Conservation (phyloP, 495 filamentous ascomycete species). For the Xylaria sp. region DNA sequence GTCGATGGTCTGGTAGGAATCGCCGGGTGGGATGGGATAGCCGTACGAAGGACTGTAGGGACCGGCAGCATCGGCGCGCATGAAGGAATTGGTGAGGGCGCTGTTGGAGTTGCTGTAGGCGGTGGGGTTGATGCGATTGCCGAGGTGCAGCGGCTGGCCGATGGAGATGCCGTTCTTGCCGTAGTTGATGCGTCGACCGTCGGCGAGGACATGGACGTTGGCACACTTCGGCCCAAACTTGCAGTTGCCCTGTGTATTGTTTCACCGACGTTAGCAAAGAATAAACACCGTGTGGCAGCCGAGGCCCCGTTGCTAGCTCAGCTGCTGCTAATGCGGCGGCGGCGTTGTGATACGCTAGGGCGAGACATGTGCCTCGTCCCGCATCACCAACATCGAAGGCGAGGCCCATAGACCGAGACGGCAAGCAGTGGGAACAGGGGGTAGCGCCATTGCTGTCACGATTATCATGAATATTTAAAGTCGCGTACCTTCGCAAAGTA, state of each 20-base stretch:
- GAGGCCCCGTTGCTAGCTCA: conserved; percentile 2
- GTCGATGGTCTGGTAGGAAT: conserved; percentile 52
- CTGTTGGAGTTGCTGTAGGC: conserved; percentile 66
- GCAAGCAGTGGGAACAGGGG: not conserved
- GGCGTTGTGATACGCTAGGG: conserved; percentile 7
- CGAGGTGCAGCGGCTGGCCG: conserved; percentile 63
- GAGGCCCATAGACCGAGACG: not conserved
- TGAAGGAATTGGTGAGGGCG: conserved; percentile 81
- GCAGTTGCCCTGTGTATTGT: conserved; percentile 81
- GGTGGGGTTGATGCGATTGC: conserved; percentile 72
- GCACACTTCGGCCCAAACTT: conserved; percentile 98
- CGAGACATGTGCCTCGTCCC: conserved; percentile 1
- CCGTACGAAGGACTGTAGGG: conserved; percentile 45
- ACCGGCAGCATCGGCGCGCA: conserved; percentile 69
- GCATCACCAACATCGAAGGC: not conserved
- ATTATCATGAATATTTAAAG: not conserved
- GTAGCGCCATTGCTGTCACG: not conserved
- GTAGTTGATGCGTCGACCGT: conserved; percentile 88
- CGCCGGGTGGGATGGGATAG: conserved; percentile 46
- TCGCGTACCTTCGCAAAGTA: conserved; percentile 92
- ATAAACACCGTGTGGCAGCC: conserved; percentile 21
- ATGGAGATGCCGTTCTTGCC: conserved; percentile 62
- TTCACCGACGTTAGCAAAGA: conserved; percentile 45
- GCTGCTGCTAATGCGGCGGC: not conserved
- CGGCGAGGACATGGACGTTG: conserved; percentile 90